Evolutionary conservation across 2,329 filamentous ascomycete genomes (phyloP).

Genomic region (Scorias spongiosa): DNA sequence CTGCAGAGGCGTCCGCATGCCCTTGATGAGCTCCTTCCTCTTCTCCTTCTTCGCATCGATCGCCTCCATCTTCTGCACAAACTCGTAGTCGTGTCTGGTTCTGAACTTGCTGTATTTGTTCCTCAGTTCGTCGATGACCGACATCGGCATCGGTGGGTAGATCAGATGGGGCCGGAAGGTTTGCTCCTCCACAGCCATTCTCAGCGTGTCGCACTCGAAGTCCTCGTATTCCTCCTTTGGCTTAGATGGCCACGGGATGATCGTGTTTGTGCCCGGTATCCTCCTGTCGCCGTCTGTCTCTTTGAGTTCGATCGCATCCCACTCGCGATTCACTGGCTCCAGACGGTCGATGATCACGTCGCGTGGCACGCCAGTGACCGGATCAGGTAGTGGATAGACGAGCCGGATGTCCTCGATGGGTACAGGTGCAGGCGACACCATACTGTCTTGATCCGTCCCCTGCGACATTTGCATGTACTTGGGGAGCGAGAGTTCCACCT

Average conservation of each 20-base stretch:
- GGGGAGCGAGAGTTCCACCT: conserved; percentile 27
- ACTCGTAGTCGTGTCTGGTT: conserved; percentile 63
- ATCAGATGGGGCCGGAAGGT: conserved; percentile 70
- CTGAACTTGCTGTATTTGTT: conserved; percentile 71
- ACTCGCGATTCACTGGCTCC: conserved; percentile 21
- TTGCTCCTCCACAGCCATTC: conserved; percentile 56
- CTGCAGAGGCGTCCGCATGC: conserved; percentile 33
- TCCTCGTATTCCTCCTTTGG: conserved; percentile 34
- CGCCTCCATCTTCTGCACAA: conserved; percentile 47
- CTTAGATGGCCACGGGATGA: conserved; percentile 61
- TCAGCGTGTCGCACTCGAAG: conserved; percentile 53
- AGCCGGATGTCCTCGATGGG: conserved; percentile 63
- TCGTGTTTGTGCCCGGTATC: conserved; percentile 55
- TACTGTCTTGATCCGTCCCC: background rate
- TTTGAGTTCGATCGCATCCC: conserved; percentile 27
- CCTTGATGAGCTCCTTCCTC: conserved; percentile 23
- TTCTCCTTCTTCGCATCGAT: conserved; percentile 38
- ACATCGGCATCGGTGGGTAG: conserved; percentile 59
- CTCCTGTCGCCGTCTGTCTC: conserved; percentile 29
- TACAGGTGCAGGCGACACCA: conserved; percentile 32
- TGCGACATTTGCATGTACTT: conserved; percentile 22
- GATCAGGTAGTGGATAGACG: conserved; percentile 59
- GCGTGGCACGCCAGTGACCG: conserved; percentile 45
- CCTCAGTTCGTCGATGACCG: conserved; percentile 73
- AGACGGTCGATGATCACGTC: conserved; percentile 69